Evolutionary conservation across 2,329 filamentous ascomycete genomes (phyloP), one percentile per base, ranked within the genome.

Genomic region (Aspergillus alliaceus): DNA sequence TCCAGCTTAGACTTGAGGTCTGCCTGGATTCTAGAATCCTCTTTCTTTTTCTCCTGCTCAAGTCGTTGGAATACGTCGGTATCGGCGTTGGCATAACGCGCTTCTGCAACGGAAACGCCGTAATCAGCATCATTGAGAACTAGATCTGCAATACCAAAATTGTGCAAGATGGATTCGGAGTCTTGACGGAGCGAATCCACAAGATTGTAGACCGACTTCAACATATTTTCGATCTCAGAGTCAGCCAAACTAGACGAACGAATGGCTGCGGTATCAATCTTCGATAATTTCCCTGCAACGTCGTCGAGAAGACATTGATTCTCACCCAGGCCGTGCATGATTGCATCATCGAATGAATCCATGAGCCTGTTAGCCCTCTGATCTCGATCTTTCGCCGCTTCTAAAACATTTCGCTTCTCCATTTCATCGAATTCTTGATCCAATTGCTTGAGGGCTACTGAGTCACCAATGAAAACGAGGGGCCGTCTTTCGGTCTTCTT

Each of bases 401-500:
- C 76, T 2, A 82, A 64, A 0, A 78, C 70, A 31, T 81, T 80
- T 53, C 77, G 76, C 56, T 77, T 80, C 64, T 85, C 82, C 58
- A 82, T 80, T 14, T 72, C 72, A 47, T 83, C 81, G 54, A 79
- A 79, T 27, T 81, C 78, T 18, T 71, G 72, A 42, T 79, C 76
- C 9, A 84, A 66, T 27, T 72, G 72, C 64, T 81, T 84, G 61
- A 85, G 74, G 42, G 78, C 77, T 4, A 72, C 66, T 20, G 80
- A 79, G 61, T 84, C 79, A 22, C 82, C 82, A 46, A 78, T 75
- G 51, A 81, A 79, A 24, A 82, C 81, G 31, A 79, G 75, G 22
- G 78, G 81, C 56, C 79, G 77, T 50, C 80, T 73, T 60, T 84
- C 81, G 0, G 82, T 80, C 62, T 78, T 80, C 69, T 84, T 84